Evolutionary conservation across 495 filamentous ascomycete species (phyloP), one percentile per base, ranked within the genome.

Genomic region (Amphirosellinia nigrospora): DNA sequence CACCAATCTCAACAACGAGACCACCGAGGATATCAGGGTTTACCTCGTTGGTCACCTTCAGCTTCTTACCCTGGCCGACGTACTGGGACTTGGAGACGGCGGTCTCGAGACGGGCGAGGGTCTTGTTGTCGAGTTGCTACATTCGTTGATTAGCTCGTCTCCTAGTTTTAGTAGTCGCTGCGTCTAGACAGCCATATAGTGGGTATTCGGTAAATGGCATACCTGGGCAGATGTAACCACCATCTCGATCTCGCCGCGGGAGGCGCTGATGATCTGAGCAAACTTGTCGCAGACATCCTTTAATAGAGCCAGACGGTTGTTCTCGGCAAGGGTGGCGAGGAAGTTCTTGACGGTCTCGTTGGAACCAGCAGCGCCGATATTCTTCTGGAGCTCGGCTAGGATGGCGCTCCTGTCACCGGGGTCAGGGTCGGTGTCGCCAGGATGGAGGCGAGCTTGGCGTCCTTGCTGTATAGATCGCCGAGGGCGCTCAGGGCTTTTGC

Each of bases 11-110:
- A 76, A 99, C 96, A 71, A 99, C 82, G 62, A 99, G 90, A 26
- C 96, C 96, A 60, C 96, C 96, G 68, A 96, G 82, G 77, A 98
- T 96, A 50, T 97, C 95, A 68, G 95, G 88, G 88, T 97, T 93
- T 79, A 98, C 90, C 93, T 96, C 76, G 83, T 96, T 91, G 68
- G 94, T 90, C 72, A 98, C 91, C 89, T 97, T 98, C 81, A 98
- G 88, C 87, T 96, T 98, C 91, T 97, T 94, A 83, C 94, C 95
- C 79, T 91, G 88, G 76, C 93, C 94, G 72, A 93, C 88, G 83
- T 91, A 94, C 79, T 88, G 82, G 52, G 94, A 97, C 88, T 97
- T 98, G 80, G 91, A 75, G 72, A 98, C 90, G 71, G 94, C 93
- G 74, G 85, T 85, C 86, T 98, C 94, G 73, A 99, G 89, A 74